Conservation (phyloP, 148 eudicot genomes). For the Rhododendron molle region DNA sequence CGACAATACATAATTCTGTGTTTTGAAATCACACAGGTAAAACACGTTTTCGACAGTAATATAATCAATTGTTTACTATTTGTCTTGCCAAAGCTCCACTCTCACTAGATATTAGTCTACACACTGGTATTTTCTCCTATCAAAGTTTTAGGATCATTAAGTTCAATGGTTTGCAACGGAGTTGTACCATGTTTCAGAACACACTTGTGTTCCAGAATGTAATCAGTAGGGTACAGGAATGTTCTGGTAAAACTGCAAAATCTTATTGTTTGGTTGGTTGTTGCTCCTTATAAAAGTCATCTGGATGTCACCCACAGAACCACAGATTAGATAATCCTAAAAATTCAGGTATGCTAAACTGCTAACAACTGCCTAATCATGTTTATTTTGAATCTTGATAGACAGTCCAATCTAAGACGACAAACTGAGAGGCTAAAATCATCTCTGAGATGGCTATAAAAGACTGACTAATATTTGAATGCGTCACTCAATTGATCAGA, state of each 20-base stretch:
- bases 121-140: background rate
- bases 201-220: background rate
- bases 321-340: background rate
- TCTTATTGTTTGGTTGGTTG: no score
- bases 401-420: background rate
- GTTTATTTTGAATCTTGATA: constrained; percentile 2
- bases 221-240: background rate
- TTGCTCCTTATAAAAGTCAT: background rate
- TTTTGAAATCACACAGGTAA: background rate
- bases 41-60: background rate
- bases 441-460: background rate
- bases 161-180: background rate
- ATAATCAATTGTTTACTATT: background rate
- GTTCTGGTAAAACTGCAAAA: background rate
- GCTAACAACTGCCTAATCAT: background rate
- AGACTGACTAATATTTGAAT: background rate
- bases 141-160: background rate
- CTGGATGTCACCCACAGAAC: background rate
- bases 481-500: background rate
- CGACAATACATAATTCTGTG: background rate
- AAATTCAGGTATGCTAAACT: background rate
- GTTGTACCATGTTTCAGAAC: background rate
- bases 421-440: background rate
- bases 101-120: background rate
- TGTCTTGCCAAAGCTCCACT: background rate